Percentiles rank a stretch among this genome's conserved stretches.
Conservation (phyloP, 192 early-diverging fungal species). For the Rhizophagus prolifer region DNA sequence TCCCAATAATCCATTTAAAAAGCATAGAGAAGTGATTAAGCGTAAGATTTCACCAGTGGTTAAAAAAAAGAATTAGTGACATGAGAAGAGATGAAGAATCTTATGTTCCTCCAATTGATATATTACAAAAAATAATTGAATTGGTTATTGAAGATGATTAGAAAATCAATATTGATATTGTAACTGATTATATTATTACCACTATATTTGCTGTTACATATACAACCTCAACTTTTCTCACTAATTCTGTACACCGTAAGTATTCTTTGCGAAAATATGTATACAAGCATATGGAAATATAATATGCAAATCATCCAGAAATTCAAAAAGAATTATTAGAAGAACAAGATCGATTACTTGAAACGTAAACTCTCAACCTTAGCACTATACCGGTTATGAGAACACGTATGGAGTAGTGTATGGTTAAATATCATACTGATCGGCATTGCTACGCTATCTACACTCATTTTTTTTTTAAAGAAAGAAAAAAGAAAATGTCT, state of each 20-base stretch:
- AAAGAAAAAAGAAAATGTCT: no score
- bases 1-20: neutral
- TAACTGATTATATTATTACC: neutral
- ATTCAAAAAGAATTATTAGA: constrained; percentile 3
- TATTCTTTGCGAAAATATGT: neutral
- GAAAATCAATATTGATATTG: neutral
- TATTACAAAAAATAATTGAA: constrained; percentile 1
- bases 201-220: constrained; percentile 2
- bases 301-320: neutral
- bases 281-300: no score
- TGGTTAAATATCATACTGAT: no score
- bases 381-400: no score
- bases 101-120: neutral
- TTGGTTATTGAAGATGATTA: neutral
- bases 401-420: no score
- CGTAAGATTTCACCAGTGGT: neutral
- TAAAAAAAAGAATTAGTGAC: neutral
- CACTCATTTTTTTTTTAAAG: no score
- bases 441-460: no score
- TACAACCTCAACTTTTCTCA: neutral
- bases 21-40: neutral
- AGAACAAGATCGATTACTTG: neutral
- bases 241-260: neutral
- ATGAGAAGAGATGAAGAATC: neutral
- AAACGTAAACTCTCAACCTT: no score